Conservation (phyloP, 768 basidiomycete genomes). For the Russula abietina region DNA sequence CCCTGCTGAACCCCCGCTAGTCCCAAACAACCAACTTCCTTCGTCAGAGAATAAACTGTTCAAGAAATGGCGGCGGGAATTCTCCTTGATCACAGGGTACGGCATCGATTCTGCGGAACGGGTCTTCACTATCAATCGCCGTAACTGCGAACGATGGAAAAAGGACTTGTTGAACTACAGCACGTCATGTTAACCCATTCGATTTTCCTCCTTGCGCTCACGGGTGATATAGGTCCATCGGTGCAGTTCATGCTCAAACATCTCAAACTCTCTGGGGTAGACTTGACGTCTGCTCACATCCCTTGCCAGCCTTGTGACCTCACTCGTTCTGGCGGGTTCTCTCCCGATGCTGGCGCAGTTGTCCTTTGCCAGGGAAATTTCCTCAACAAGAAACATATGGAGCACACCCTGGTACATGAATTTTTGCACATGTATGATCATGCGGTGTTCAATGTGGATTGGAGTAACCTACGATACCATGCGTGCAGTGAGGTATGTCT, state of each 20-base stretch:
- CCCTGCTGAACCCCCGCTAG: not conserved
- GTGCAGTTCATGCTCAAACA: constrained; percentile 92
- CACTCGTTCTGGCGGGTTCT: constrained; percentile 74
- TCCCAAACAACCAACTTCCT: not conserved
- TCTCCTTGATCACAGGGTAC: constrained; percentile 46
- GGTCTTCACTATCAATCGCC: constrained; percentile 34
- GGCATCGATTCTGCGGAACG: constrained; percentile 44
- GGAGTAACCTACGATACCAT: constrained; percentile 85
- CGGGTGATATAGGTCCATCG: constrained; percentile 55
- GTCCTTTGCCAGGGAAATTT: constrained; percentile 83
- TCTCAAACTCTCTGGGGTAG: constrained; percentile 66
- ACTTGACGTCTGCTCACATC: constrained; percentile 65
- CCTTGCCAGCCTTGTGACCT: constrained; percentile 80
- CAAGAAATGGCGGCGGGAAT: constrained; percentile 46
- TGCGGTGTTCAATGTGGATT: constrained; percentile 89
- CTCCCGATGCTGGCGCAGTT: constrained; percentile 69
- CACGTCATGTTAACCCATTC: constrained; percentile 29
- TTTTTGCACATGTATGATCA: constrained; percentile 95
- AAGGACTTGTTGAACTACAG: constrained; percentile 42
- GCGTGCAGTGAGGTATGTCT: constrained; percentile 89
- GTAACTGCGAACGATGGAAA: constrained; percentile 49
- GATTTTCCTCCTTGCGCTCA: not conserved
- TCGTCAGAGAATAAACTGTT: constrained; percentile 33
- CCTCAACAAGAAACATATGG: constrained; percentile 79
- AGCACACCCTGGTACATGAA: constrained; percentile 90